Base-by-base conservation (phyloP, 202 grass and related monocot genomes). In the Eragrostis tef region DNA sequence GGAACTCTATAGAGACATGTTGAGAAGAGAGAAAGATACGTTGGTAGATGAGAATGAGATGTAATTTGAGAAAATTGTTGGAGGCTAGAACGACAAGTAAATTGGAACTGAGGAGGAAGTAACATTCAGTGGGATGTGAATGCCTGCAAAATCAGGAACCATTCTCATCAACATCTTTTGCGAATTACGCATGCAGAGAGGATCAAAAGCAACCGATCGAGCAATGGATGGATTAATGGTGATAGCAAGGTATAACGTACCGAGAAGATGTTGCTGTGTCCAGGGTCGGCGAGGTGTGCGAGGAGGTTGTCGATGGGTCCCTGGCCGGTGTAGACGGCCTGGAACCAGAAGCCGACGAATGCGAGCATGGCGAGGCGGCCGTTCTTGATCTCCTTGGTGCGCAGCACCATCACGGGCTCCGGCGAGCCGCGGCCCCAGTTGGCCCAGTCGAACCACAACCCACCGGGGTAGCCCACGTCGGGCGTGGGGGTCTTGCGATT, bases 381-480 rank as follows among this genome's bases (percentile, higher is more conserved):
- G 88, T 97, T 97, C 86, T 97, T 97, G 47, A 97, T 97, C 81
- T 97, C 94, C 90, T 94, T 97, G 62, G 94, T 97, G 66, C 94
- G 89, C 46, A 98, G 82, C 85, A 91, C 90, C 94, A 98, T 98
- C 64, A 94, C 94, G 22, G 94, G 94, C 58, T 94, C 89, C 43
- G 94, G 94, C 15, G 94, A 94, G 0, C 94, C 94, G 1, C 94
- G 79, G 11, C 94, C 94, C 94, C 92, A 97, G 87, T 90, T 91
- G 81, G 79, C 87, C 74, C 89, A 94, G 81, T 98, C 92, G 76
- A 98, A 94, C 86, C 90, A 98, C 6, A 98, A 39, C 12, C 92
- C 94, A 0, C 92, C 92, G 0, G 94, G 94, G 71, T 98, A 98
- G 0, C 92, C 90, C 0, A 98, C 92, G 34, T 98, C 94, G 5